A percentile compares a stretch with the other conserved stretches of the same genome.
phyloP scores from a whole-genome alignment of 2,329 filamentous ascomycete species.

The Dactylonectria estremocensis region DNA sequence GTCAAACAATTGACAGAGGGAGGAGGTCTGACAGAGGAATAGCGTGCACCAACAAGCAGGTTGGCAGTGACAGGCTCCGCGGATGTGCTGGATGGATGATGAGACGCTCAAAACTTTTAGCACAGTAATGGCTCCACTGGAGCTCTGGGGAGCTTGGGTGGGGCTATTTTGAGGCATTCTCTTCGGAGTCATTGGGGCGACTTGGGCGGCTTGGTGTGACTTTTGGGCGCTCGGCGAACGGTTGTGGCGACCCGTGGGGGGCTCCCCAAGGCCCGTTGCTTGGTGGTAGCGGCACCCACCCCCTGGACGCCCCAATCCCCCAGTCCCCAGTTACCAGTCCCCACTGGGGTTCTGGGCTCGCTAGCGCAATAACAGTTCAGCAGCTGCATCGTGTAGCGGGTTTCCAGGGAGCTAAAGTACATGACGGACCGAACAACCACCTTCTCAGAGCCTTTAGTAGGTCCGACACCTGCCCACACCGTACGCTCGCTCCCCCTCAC shows the following conservation, averaged over 20 bases:
- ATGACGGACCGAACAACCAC: constrained; percentile 25
- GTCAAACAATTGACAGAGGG: not conserved
- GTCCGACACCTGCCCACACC: constrained; percentile 19
- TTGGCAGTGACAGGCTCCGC: not conserved
- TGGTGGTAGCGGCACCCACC: constrained; percentile 37
- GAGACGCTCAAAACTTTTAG: not conserved
- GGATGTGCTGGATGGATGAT: not conserved
- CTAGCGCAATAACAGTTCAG: constrained; percentile 36
- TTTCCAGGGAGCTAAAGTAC: constrained; percentile 21
- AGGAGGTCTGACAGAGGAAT: not conserved
- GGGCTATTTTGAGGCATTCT: not conserved
- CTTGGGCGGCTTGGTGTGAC: no score
- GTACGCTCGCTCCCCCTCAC: constrained; percentile 4
- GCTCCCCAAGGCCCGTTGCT: constrained; percentile 39
- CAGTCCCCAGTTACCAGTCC: constrained; percentile 23
- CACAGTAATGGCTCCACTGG: constrained; percentile 9
- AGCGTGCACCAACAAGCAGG: no score
- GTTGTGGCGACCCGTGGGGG: constrained; percentile 30
- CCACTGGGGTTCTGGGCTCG: constrained; percentile 41
- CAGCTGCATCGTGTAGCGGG: constrained; percentile 11
- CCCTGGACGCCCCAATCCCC: constrained; percentile 14
- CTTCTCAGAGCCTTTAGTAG: constrained; percentile 10
- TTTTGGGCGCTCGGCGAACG: constrained; percentile 25
- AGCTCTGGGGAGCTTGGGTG: constrained; percentile 21
- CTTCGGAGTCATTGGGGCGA: no score